Evolutionary conservation across 208 protist genomes (phyloP).

Genomic region (Wallacemonas sp.): DNA sequence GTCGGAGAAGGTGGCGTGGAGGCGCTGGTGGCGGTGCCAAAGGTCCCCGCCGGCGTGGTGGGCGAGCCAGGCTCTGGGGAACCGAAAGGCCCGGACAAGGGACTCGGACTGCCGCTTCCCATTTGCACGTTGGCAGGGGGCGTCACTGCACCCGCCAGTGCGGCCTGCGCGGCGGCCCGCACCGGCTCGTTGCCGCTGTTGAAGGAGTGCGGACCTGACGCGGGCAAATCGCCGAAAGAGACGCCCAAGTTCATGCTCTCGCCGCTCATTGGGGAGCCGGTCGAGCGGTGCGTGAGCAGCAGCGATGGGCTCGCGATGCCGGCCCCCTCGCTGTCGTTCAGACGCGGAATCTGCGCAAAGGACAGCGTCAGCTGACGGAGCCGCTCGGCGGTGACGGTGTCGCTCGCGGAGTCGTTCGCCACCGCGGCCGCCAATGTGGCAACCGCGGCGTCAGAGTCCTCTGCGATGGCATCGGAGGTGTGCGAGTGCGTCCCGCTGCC

Average conservation of each 20-base stretch:
- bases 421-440: background rate
- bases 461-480: no score
- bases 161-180: background rate
- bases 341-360: slow-evolving; percentile 5
- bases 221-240: background rate
- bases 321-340: slow-evolving; percentile 12
- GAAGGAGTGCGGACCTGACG: slow-evolving; percentile 1
- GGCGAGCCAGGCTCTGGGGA: no score
- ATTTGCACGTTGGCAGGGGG: background rate
- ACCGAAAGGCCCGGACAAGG: no score
- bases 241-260: background rate
- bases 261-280: background rate
- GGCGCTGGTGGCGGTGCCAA: no score
- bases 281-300: background rate
- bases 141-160: background rate
- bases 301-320: slow-evolving; percentile 15
- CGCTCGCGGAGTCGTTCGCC: background rate
- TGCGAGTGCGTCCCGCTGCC: background rate
- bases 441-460: no score
- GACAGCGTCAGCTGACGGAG: slow-evolving; percentile 6
- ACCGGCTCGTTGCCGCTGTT: slow-evolving; percentile 5
- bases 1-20: no score
- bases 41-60: no score
- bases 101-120: background rate
- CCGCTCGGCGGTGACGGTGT: background rate